phyloP scores from a whole-genome alignment of 352 stramenopile genomes.

The Globisporangium rhizosaccharum region DNA sequence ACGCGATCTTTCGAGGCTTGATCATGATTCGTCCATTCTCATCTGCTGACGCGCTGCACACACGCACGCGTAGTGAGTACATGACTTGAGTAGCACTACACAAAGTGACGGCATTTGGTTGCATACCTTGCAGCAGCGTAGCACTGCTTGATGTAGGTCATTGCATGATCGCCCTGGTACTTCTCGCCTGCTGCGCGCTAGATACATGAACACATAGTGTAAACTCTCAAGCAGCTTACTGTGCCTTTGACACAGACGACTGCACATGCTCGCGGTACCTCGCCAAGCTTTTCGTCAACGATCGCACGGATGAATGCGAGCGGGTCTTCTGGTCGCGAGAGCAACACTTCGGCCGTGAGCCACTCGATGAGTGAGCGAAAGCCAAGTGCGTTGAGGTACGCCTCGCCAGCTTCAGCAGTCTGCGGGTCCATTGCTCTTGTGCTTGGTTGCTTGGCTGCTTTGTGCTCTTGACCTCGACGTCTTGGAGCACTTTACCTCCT shows the following conservation, averaged over 20 bases:
- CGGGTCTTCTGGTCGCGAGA: constrained; percentile 82
- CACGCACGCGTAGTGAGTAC: background rate
- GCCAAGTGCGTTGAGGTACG: constrained; percentile 85
- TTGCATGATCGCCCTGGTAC: constrained; percentile 75
- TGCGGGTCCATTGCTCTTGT: constrained; percentile 48
- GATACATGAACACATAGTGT: background rate
- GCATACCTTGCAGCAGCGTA: constrained; percentile 75
- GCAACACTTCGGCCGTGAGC: constrained; percentile 83
- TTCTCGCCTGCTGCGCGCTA: constrained; percentile 43
- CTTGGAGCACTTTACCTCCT: no score
- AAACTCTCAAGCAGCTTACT: background rate
- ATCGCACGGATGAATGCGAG: constrained; percentile 77
- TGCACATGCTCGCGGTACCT: constrained; percentile 27
- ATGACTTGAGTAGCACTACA: background rate
- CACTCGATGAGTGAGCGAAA: constrained; percentile 90
- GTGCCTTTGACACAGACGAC: background rate
- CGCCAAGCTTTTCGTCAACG: constrained; percentile 76
- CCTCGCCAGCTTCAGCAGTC: constrained; percentile 72
- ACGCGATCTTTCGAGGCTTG: constrained; percentile 63
- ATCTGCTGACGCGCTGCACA: constrained; percentile 63
- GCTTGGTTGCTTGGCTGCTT: background rate
- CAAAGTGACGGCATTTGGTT: background rate
- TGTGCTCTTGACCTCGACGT: no score
- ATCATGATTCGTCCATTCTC: constrained; percentile 79
- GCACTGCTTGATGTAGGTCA: constrained; percentile 84